Base-by-base conservation (phyloP, 352 stramenopile species). In the Pythium rishiriense region DNA sequence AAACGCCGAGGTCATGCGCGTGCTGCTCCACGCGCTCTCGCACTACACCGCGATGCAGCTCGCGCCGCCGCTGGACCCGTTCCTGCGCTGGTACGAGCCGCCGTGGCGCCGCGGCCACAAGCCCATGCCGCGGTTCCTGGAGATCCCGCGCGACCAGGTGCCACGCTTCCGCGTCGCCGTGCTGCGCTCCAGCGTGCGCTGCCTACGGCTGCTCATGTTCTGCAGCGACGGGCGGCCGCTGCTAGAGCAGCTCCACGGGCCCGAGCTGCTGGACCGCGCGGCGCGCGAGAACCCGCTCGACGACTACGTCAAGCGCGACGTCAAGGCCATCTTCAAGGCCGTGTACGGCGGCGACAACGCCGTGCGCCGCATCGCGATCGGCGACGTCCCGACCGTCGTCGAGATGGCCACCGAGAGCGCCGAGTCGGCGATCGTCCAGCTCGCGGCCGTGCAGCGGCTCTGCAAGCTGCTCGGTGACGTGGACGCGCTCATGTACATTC, bases 321-420 rank as follows among this genome's bases (percentile, higher is more conserved):
- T 92, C 55, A 86, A 90, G 58, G 81, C 80, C 48, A 87, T 92
- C 46, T 90, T 92, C 64, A 72, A 73, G 3, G 71, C 75, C 15
- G 75, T 90, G 22, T 92, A 85, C 41, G 83, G 80, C 22, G 83
- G 83, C 29, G 79, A 85, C 11, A 85, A 90, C 48, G 83, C 83
- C 15, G 79, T 92, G n/a, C 58, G 73, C 12, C 79, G 83, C 33
- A 89, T 92, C 47, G 70, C 65, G 0, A 78, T 86, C 50, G 80
- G 74, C 49, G 81, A 79, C 29, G 70, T 90, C 10, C 64, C 75
- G 6, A 68, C 77, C 43, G 70, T 78, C 14, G 73, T 85, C 39
- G 83, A 93, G 59, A 77, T 89, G 75, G 85, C 87, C 69, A 70
- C 64, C 3, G 80, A 91, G 63, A 88, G 80, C 41, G 51, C 55